phyloP scores from a whole-genome alignment of 2,329 filamentous ascomycete species.

The Fusarium solani-melongenae region DNA sequence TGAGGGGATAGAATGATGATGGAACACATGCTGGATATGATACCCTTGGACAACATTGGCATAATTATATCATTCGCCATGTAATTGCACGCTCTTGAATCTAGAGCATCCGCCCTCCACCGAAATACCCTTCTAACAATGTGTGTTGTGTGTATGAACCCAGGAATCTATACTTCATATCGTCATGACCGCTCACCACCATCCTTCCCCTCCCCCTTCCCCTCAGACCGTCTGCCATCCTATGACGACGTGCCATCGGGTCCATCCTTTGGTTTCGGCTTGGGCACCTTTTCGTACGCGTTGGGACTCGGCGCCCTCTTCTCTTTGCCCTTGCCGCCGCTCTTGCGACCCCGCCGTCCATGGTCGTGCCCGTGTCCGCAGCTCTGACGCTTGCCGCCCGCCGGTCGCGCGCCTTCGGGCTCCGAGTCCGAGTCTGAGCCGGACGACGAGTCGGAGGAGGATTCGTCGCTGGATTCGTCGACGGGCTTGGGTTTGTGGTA shows the following conservation, averaged over 20 bases:
- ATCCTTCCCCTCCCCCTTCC: neutral
- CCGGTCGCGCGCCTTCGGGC: conserved; percentile 40
- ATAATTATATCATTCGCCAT: neutral
- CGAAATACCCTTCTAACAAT: neutral
- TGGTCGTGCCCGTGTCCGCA: conserved; percentile 50
- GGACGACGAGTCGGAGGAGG: conserved; percentile 67
- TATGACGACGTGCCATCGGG: conserved; percentile 37
- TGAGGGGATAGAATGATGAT: conserved; percentile 31
- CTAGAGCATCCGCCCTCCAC: neutral
- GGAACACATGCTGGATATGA: conserved; percentile 10
- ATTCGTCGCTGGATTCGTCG: conserved; percentile 83
- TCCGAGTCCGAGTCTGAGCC: conserved; percentile 59
- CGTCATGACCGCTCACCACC: conserved; percentile 18
- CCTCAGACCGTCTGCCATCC: neutral
- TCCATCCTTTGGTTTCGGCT: conserved; percentile 53
- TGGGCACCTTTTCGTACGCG: conserved; percentile 80
- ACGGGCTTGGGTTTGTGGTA: conserved; percentile 88
- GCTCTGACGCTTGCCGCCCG: conserved; percentile 53
- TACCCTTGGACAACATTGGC: conserved; percentile 25
- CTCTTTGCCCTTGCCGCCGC: conserved; percentile 45
- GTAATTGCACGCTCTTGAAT: conserved; percentile 7
- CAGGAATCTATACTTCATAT: conserved; percentile 21
- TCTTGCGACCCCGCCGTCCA: conserved; percentile 45
- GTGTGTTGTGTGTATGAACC: neutral
- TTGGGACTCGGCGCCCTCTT: conserved; percentile 76